phyloP scores from a whole-genome alignment of 495 filamentous ascomycete genomes.

The Hypoxylon trugodes region DNA sequence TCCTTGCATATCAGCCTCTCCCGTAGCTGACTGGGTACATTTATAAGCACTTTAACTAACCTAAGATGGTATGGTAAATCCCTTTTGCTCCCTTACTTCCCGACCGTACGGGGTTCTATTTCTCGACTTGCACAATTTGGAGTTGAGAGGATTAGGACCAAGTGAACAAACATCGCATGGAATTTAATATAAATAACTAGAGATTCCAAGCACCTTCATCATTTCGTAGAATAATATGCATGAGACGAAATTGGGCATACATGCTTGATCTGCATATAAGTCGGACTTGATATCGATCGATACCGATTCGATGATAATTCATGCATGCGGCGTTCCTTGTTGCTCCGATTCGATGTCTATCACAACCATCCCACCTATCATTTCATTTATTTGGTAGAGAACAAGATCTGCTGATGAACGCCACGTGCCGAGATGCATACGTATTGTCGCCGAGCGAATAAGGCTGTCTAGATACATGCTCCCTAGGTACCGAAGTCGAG shows the following conservation, averaged over 20 bases:
- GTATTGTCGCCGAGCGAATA: slow-evolving; percentile 3
- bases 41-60: background rate
- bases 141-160: too few relatives aligned
- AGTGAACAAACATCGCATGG: too few relatives aligned
- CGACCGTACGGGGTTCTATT: too few relatives aligned
- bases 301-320: slow-evolving; percentile 11
- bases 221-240: too few relatives aligned
- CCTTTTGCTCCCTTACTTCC: background rate
- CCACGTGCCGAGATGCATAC: slow-evolving; percentile 19
- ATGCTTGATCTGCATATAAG: slow-evolving; percentile 1
- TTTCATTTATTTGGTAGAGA: background rate
- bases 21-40: background rate
- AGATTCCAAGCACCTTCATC: too few relatives aligned
- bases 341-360: slow-evolving; percentile 1
- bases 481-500: background rate
- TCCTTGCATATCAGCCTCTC: background rate
- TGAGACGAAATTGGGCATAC: too few relatives aligned
- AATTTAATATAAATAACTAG: too few relatives aligned
- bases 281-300: slow-evolving; percentile 5
- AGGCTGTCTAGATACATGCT: slow-evolving; percentile 4
- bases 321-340: slow-evolving; percentile 10
- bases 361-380: slow-evolving; percentile 13
- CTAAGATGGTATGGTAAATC: background rate
- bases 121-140: too few relatives aligned
- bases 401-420: slow-evolving; percentile 27